Evolutionary conservation across 2,329 filamentous ascomycete genomes (phyloP), one percentile per base, ranked within the genome.

Genomic region (Rhexocercosporidium sp.): DNA sequence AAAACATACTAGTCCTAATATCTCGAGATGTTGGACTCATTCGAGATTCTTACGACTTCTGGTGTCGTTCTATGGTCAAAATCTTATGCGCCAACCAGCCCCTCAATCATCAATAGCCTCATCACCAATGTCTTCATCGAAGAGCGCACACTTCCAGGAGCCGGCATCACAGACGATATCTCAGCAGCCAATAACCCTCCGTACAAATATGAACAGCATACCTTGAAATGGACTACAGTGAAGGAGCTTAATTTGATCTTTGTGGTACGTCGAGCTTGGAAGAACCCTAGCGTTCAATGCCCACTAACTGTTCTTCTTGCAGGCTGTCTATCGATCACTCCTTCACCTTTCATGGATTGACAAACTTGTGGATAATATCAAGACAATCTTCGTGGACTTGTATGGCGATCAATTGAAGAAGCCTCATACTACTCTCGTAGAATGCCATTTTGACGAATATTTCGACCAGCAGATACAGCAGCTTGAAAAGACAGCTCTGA

Each of bases 91-190:
- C 86, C 91, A 1, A 89, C 97, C 77, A 94, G 89, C 78, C 87
- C 92, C 51, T 89, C 91, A 74, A 85, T 97, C 71, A 90, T 99
- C 83, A 97, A 99, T 84, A 92, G 88, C 83, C 90, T 99, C 79
- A 97, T 99, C 81, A 90, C 90, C 78, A 94, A 98, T 80, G 93
- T 97, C 77, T 97, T 99, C 79, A 97, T 99, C 77, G 96, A 99
- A 81, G 95, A 97, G 83, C 94, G 92, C 79, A 86, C 87, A 68
- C 85, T 88, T 66, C 80, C 83, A 20, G 81, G 81, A 37, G 84
- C 84, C 60, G 84, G 86, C 62, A 83, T 87, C 64, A 84, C 88
- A 62, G 87, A 88, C 71, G 86, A 89, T 68, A 81, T 84, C 59
- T 87, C 89, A 7, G 85, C 88, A 16, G 82, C 87, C 18, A 83